These are phyloP conservation scores for Diversispora eburnea DNA, from an alignment of 192 early-diverging fungal species.

Conservation along the genomic window DNA sequence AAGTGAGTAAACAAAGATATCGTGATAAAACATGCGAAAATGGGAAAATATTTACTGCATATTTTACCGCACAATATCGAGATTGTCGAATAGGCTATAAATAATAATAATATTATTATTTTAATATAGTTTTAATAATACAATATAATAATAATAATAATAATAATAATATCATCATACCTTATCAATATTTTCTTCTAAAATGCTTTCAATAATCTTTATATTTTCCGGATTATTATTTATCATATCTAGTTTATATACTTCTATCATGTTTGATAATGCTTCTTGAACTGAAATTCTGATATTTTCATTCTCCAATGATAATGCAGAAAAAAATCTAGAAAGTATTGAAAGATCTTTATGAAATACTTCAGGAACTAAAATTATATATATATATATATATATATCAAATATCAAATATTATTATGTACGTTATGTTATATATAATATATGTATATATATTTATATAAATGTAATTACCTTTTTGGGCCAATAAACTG, in stretches of 20 bases:
- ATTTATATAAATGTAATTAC: slow-evolving; percentile 34
- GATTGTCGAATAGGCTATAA: slow-evolving; percentile 45
- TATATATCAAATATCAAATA: not conserved
- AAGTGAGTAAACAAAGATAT: slow-evolving; percentile 59
- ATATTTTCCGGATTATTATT: slow-evolving; percentile 34
- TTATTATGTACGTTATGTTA: not conserved
- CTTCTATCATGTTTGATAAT: slow-evolving; percentile 70
- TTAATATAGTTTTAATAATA: not conserved
- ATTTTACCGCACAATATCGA: slow-evolving; percentile 60
- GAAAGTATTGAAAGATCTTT: slow-evolving; percentile 59
- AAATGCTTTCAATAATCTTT: slow-evolving; percentile 41
- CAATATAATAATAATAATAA: not conserved
- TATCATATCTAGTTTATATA: slow-evolving; percentile 43
- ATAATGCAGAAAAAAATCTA: slow-evolving; percentile 68
- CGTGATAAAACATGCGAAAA: slow-evolving; percentile 55
- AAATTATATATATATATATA: not conserved
- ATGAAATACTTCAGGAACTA: slow-evolving; percentile 65
- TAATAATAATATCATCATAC: slow-evolving; percentile 23
- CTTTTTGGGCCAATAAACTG: slow-evolving; percentile 70
- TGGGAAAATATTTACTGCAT: slow-evolving; percentile 56
- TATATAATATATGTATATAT: not conserved
- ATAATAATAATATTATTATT: not conserved
- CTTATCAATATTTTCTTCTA: slow-evolving; percentile 53
- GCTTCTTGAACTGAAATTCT: slow-evolving; percentile 80
- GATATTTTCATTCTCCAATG: slow-evolving; percentile 57